Conservation (phyloP, 805 yeast species). For the Zygoascus bituminiphila region DNA sequence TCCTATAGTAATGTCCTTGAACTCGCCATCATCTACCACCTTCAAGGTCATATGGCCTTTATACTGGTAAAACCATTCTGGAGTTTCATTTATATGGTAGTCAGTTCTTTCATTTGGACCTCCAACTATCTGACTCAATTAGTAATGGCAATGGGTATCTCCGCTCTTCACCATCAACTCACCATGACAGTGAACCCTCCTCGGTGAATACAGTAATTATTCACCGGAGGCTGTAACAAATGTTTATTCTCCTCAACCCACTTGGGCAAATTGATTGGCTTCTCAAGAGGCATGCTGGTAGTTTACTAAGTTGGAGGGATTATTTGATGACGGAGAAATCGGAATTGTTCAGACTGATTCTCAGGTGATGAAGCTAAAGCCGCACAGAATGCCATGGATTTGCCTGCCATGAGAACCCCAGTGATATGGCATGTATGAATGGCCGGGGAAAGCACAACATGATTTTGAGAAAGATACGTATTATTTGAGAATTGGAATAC, state of each 20-base stretch:
- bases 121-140: slow-evolving; percentile 52
- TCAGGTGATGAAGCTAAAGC: not conserved
- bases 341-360: not conserved
- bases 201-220: slow-evolving; percentile 79
- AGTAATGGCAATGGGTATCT: not conserved
- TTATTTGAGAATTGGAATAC: no score
- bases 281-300: slow-evolving; percentile 37
- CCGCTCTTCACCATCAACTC: slow-evolving; percentile 7
- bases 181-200: slow-evolving; percentile 90
- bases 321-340: not conserved
- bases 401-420: no score
- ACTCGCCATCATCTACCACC: slow-evolving; percentile 73
- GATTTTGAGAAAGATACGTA: no score
- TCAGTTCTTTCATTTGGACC: slow-evolving; percentile 94
- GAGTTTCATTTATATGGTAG: slow-evolving; percentile 88
- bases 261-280: slow-evolving; percentile 66
- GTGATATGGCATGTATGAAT: no score
- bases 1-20: slow-evolving; percentile 62
- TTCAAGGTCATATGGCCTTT: slow-evolving; percentile 79
- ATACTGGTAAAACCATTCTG: slow-evolving; percentile 85
- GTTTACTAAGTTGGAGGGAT: no score
- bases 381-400: no score
- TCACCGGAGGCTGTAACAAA: slow-evolving; percentile 83
- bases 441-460: no score
- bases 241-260: slow-evolving; percentile 77